Percentiles rank a stretch among this genome's conserved stretches.
Conservation (phyloP, 2,329 filamentous ascomycete species). For the Cladophialophora chaetospira region DNA sequence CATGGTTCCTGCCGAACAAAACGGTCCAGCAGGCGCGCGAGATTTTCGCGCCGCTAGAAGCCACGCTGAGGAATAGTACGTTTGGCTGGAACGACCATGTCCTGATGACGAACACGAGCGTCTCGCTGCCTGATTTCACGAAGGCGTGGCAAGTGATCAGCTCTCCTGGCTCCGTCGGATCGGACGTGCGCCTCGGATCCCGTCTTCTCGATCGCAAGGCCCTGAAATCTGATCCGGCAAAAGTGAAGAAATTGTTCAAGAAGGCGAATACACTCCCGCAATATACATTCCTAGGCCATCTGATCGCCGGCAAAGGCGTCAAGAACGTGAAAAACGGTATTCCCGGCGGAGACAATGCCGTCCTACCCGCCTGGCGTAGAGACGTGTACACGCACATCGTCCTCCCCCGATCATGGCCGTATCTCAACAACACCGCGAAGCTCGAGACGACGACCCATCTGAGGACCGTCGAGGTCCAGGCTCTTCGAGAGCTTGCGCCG, state of each 20-base stretch:
- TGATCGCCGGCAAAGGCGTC: constrained; percentile 35
- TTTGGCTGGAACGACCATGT: constrained; percentile 33
- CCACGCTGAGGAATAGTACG: constrained; percentile 29
- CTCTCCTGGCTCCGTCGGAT: constrained; percentile 17
- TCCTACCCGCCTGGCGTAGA: constrained; percentile 39
- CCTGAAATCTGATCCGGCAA: constrained; percentile 24
- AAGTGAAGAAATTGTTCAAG: constrained; percentile 27
- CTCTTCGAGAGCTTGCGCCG: constrained; percentile 36
- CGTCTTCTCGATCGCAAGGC: constrained; percentile 20
- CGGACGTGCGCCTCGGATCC: constrained; percentile 24
- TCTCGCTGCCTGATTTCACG: constrained; percentile 36
- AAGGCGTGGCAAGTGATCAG: constrained; percentile 6
- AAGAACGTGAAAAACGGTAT: constrained; percentile 31
- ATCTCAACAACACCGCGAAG: constrained; percentile 24
- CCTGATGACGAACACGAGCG: constrained; percentile 33
- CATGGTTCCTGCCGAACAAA: constrained; percentile 27
- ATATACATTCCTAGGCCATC: constrained; percentile 23
- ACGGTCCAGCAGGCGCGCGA: constrained; percentile 13
- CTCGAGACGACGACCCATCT: constrained; percentile 19
- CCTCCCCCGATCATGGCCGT: constrained; percentile 25
- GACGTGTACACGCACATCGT: constrained; percentile 37
- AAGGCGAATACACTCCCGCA: constrained; percentile 24
- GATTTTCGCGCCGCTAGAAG: constrained; percentile 22
- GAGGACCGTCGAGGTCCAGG: constrained; percentile 24
- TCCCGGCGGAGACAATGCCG: constrained; percentile 34